Percentiles rank a stretch among this genome's conserved stretches.
phyloP scores from a whole-genome alignment of 495 filamentous ascomycete species.

The Jackrogersella multiformis region DNA sequence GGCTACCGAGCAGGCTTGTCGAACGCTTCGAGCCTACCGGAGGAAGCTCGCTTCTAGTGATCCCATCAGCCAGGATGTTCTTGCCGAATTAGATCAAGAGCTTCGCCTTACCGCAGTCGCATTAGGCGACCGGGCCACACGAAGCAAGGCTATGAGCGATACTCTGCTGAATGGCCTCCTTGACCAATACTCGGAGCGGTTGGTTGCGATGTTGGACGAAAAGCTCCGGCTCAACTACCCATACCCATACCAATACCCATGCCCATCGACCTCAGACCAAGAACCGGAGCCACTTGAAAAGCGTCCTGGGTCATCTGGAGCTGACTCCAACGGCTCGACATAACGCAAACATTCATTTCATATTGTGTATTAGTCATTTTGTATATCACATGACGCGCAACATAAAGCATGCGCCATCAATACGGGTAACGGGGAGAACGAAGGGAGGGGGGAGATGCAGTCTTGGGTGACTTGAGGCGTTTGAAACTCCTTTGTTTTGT shows the following conservation, averaged over 20 bases:
- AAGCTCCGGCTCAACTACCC: slow-evolving; percentile 61
- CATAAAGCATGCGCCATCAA: not conserved
- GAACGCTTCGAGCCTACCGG: slow-evolving; percentile 80
- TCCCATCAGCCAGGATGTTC: slow-evolving; percentile 68
- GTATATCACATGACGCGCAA: slow-evolving; percentile 12
- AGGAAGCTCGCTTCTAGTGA: slow-evolving; percentile 77
- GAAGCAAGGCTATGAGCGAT: slow-evolving; percentile 65
- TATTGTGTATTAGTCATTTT: slow-evolving; percentile 36
- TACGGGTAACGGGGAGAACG: not conserved
- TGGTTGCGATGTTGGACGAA: slow-evolving; percentile 77
- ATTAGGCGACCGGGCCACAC: slow-evolving; percentile 67
- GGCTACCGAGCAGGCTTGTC: slow-evolving; percentile 82
- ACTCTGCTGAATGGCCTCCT: slow-evolving; percentile 68
- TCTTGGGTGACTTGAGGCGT: slow-evolving; percentile 24
- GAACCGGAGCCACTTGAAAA: slow-evolving; percentile 44
- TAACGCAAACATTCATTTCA: slow-evolving; percentile 35
- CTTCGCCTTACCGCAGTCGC: slow-evolving; percentile 77
- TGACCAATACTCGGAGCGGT: slow-evolving; percentile 75
- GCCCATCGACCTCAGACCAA: slow-evolving; percentile 37
- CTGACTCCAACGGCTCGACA: slow-evolving; percentile 36
- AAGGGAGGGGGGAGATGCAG: not conserved
- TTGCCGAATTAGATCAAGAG: slow-evolving; percentile 82
- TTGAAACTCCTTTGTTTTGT: slow-evolving; percentile 10
- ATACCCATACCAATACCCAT: too few relatives aligned
- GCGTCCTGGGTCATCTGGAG: slow-evolving; percentile 42